Conservation (phyloP, 345 rosid species). For the Trapa bicornis region DNA sequence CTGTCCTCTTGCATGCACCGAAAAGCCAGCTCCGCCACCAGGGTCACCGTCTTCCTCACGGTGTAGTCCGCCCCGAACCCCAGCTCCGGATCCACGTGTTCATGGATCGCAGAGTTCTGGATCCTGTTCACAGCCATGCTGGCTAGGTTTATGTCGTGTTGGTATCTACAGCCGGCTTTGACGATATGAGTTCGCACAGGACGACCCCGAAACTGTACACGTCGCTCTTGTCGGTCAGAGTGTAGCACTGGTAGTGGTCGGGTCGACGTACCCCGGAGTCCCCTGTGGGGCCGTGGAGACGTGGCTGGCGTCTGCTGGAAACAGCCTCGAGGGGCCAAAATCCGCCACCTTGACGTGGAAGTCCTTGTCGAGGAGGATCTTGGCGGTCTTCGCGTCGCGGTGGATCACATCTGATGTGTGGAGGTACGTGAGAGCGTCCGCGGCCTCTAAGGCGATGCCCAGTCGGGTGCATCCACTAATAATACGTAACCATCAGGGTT, state of each 20-base stretch:
- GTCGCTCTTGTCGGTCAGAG: slow-evolving; percentile 20
- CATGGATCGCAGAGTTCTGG: slow-evolving; percentile 11
- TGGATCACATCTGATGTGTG: slow-evolving; percentile 21
- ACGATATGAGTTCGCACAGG: slow-evolving; percentile 19
- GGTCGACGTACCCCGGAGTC: slow-evolving; percentile 23
- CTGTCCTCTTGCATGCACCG: slow-evolving; percentile 21
- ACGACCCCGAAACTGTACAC: slow-evolving; percentile 28
- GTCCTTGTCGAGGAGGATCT: slow-evolving; percentile 15
- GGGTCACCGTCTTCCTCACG: slow-evolving; percentile 12
- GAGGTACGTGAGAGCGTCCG: slow-evolving; percentile 22
- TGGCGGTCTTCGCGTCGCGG: slow-evolving; percentile 18
- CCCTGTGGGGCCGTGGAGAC: slow-evolving; percentile 25
- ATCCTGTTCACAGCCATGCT: slow-evolving; percentile 21
- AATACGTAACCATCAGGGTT: background rate
- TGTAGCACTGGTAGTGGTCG: slow-evolving; percentile 20
- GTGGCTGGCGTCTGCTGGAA: slow-evolving; percentile 20
- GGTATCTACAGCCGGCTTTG: slow-evolving; percentile 20
- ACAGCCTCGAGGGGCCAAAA: slow-evolving; percentile 22
- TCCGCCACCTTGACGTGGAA: slow-evolving; percentile 22
- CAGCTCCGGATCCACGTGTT: slow-evolving; percentile 15
- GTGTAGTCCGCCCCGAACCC: slow-evolving; percentile 17
- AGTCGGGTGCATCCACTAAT: background rate
- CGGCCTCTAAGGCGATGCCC: slow-evolving; percentile 20
- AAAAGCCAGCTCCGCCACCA: slow-evolving; percentile 21
- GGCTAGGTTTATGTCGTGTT: slow-evolving; percentile 18